These are phyloP conservation scores for Colletotrichum sp. DNA, from an alignment of 2,329 filamentous ascomycete genomes.

Conservation along the genomic window DNA sequence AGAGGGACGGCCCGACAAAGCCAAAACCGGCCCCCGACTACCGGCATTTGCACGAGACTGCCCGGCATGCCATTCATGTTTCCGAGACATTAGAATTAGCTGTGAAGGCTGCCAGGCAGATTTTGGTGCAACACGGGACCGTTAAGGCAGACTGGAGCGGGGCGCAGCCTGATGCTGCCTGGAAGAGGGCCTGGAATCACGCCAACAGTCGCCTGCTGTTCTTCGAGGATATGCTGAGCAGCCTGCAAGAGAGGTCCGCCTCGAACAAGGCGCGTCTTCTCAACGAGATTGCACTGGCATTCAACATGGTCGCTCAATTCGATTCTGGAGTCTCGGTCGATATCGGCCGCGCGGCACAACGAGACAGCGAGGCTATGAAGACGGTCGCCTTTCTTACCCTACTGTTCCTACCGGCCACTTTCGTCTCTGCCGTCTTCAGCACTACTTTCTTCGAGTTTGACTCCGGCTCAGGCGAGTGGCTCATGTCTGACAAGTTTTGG, in stretches of 20 bases:
- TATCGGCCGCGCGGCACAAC: conserved; percentile 43
- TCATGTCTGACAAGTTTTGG: conserved; percentile 37
- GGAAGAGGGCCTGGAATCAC: conserved; percentile 13
- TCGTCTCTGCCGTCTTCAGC: conserved; percentile 53
- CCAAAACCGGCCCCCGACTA: conserved; percentile 37
- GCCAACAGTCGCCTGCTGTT: conserved; percentile 37
- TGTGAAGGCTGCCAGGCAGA: conserved; percentile 32
- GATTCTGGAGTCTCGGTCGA: conserved; percentile 42
- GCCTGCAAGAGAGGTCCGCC: conserved; percentile 37
- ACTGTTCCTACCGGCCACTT: conserved; percentile 55
- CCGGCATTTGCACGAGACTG: conserved; percentile 41
- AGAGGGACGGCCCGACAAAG: neutral
- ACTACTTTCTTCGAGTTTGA: conserved; percentile 47
- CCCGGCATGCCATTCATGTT: conserved; percentile 49
- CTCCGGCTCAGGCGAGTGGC: conserved; percentile 28
- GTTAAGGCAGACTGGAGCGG: conserved; percentile 5
- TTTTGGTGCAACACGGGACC: conserved; percentile 34
- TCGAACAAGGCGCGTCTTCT: conserved; percentile 52
- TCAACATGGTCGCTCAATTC: conserved; percentile 47
- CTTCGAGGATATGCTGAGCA: conserved; percentile 35
- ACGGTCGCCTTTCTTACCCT: conserved; percentile 54
- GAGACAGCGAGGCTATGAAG: conserved; percentile 57
- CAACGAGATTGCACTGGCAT: conserved; percentile 60
- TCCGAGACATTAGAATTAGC: conserved; percentile 45
- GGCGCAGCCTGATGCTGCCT: neutral